Base-by-base conservation (phyloP, 805 yeast species). In the Candida taoyuanica region DNA sequence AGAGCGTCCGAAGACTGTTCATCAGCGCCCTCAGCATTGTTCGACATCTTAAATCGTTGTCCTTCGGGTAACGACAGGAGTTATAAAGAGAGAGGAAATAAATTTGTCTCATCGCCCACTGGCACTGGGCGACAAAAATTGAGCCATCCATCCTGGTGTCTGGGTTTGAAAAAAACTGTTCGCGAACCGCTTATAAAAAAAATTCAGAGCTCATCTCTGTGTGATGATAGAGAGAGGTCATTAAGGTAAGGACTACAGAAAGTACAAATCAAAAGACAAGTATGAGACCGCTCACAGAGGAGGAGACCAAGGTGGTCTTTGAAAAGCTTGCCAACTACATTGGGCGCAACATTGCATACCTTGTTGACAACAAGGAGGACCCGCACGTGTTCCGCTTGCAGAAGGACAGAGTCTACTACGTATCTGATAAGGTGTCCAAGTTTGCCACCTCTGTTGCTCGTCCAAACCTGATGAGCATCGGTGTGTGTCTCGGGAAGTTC, bases 251-350 rank as follows among this genome's bases (percentile, higher is more conserved):
- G 8, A 25, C 12, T 21, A 21, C 25, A 7, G 7, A 21, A 11
- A 25, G 15, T 7, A 25, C 15, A 25, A 12, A 18, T 13, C 34
- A 14, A 19, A 5, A 25, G 15, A 31, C 31, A 24, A 15, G 24
- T 17, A 91, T 91, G 98, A 83, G 98, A 72, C 86, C 88, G 35
- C 73, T 91, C 49, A 91, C 98, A 48, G 98, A 91, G 60, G 96
- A 88, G 62, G 98, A 93, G 61, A 91, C 98, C 30, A 87, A 85
- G 61, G 91, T 83, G 14, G 95, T 93, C 29, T 91, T 93, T 61
- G 98, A 93, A 59, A 93, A 93, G 65, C 74, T 93, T 40, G 97
- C 98, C 44, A 91, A 84, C 62, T 93, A 93, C 57, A 85, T 93
- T 49, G 98, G 98, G n/a, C 74, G 96, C 61, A 93, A 91, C 63